Base-by-base conservation (phyloP, 495 filamentous ascomycete genomes). In the Hypoxylon cercidicola region DNA sequence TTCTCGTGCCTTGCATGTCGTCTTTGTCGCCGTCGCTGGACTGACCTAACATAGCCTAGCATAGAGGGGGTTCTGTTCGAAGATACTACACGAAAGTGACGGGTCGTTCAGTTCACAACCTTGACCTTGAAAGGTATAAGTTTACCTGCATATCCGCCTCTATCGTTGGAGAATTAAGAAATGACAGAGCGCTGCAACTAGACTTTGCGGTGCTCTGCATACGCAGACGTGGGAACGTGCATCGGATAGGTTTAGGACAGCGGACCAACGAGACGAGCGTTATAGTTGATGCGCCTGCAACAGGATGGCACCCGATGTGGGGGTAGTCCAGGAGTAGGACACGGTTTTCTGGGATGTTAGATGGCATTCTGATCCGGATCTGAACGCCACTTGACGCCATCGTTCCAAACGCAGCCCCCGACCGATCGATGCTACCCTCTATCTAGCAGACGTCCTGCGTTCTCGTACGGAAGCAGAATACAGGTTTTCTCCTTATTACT, bases 381-480 rank as follows among this genome's bases (percentile, higher is more conserved):
- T 23, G 55, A 48, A 63, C 21, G 60, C 58, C 48, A 59, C 23
- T 40, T 44, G 51, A 55, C 62, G 50, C 55, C 47, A 53, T 41
- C 16, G 18, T 20, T 43, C 15, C 49, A n/a, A 48, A 25, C 43
- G n/a, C n/a, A n/a, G 32, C 59, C 50, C 15, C 25, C 19, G 43
- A 62, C 52, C 34, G 60, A 63, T 68, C 64, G 49, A 68, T 59
- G 44, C 59, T 60, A 62, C 64, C 52, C 59, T 63, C 55, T 68
- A 68, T 63, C 64, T 63, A 55, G 49, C 43, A 64, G 46, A n/a
- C n/a, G n/a, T n/a, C n/a, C n/a, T n/a, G 37, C 51, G 51, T 64
- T 64, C 60, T 68, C 59, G 55, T 62, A 58, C 55, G 54, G 59
- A 49, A 68, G 34, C 25, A 50, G 48, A 62, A 67, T 55, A 62